Evolutionary conservation across 1,139 yeast genomes (phyloP).

Genomic region (Lodderomyces theae): DNA sequence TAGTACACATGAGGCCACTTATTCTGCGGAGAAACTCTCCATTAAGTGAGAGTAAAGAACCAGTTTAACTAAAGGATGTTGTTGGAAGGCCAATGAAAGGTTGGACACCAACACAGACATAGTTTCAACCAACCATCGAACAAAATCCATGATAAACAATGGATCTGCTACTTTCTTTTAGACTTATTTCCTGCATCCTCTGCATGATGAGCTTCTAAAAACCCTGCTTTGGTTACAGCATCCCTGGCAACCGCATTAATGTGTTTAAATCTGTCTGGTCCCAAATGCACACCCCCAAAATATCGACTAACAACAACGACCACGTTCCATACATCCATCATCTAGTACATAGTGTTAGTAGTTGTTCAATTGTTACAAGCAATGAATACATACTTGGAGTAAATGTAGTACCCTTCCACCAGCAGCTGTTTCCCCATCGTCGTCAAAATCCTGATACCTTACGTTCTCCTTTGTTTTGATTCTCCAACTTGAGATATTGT

Average conservation of each 20-base stretch:
- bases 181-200: not conserved
- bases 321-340: conserved; percentile 83
- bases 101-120: too few relatives aligned
- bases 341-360: conserved; percentile 20
- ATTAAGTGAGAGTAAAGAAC: too few relatives aligned
- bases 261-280: conserved; percentile 93
- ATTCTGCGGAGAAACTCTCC: too few relatives aligned
- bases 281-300: conserved; percentile 91
- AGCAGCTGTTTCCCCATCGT: conserved; percentile 97
- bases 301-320: conserved; percentile 87
- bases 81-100: too few relatives aligned
- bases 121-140: too few relatives aligned
- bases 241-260: conserved; percentile 88
- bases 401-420: conserved; percentile 85
- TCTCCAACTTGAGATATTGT: conserved; percentile 86
- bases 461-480: conserved; percentile 51
- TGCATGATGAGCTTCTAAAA: conserved; percentile 16
- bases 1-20: too few relatives aligned
- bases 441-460: conserved; percentile 81
- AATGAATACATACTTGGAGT: conserved; percentile 48
- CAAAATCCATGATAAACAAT: too few relatives aligned
- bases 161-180: conserved; percentile 1
- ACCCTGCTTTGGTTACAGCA: conserved; percentile 66
- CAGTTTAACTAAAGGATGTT: too few relatives aligned
- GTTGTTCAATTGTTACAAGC: not conserved